Evolutionary conservation across 1,284 basidiomycete genomes (phyloP).

Genomic region (Rhodotorula sp.): DNA sequence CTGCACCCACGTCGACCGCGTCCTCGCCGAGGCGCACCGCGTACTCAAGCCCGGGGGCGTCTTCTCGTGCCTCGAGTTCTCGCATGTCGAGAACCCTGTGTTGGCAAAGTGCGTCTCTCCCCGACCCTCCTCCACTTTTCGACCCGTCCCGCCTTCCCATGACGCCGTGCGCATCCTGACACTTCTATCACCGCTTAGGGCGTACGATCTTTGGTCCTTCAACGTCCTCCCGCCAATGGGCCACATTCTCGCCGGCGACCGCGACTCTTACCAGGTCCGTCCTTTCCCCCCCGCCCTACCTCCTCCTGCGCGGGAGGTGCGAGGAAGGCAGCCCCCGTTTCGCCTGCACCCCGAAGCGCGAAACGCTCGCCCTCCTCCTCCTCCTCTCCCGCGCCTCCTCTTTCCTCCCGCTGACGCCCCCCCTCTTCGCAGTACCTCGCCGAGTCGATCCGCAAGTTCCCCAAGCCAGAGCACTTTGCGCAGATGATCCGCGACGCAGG

Average conservation of each 20-base stretch:
- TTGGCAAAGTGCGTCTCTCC: constrained; percentile 68
- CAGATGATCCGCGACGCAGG: constrained; percentile 64
- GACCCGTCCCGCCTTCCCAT: not conserved
- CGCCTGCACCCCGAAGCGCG: not conserved
- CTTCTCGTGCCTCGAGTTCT: constrained; percentile 96
- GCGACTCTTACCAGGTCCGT: constrained; percentile 77
- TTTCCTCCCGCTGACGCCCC: not conserved
- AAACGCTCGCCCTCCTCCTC: constrained; percentile 55
- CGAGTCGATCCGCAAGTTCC: constrained; percentile 95
- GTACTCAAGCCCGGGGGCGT: constrained; percentile 95
- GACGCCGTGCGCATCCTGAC: not conserved
- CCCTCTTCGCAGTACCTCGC: constrained; percentile 69
- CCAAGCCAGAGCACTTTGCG: constrained; percentile 84
- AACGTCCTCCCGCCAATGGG: constrained; percentile 91
- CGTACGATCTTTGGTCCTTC: constrained; percentile 97
- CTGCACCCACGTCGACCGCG: constrained; percentile 88
- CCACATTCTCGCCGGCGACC: constrained; percentile 91
- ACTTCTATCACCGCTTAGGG: constrained; percentile 56
- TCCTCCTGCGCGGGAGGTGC: too few relatives aligned
- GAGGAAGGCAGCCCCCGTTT: too few relatives aligned
- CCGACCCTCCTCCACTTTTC: not conserved
- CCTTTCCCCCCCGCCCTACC: constrained; percentile 60
- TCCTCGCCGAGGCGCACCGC: constrained; percentile 70
- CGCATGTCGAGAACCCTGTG: constrained; percentile 86
- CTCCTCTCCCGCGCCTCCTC: constrained; percentile 53